A percentile compares a stretch with the other conserved stretches of the same genome.
Evolutionary conservation across 495 filamentous ascomycete genomes (phyloP).

Genomic region (Viridothelium virens): DNA sequence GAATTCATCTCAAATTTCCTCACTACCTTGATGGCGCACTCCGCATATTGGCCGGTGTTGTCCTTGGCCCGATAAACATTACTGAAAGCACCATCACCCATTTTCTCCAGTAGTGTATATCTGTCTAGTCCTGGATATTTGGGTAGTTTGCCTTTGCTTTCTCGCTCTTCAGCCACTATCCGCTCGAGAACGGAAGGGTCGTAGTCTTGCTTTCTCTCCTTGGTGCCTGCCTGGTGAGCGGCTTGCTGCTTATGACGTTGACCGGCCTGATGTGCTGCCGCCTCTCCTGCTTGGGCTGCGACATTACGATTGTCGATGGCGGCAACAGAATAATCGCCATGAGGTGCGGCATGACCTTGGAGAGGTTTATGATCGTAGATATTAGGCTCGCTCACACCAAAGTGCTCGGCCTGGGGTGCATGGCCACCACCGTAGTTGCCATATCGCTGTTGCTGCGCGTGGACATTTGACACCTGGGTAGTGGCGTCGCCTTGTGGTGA

Average conservation of each 20-base stretch:
- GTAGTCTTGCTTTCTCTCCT: slow-evolving; percentile 45
- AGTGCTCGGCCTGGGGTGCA: slow-evolving; percentile 35
- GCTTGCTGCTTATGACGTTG: slow-evolving; percentile 40
- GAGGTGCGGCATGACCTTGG: slow-evolving; percentile 31
- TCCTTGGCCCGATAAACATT: slow-evolving; percentile 92
- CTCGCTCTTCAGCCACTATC: slow-evolving; percentile 85
- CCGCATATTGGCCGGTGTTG: slow-evolving; percentile 54
- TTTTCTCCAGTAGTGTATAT: slow-evolving; percentile 88
- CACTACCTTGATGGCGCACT: slow-evolving; percentile 97
- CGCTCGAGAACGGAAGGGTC: slow-evolving; percentile 65
- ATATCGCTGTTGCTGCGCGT: slow-evolving; percentile 53
- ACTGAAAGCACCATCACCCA: slow-evolving; percentile 98
- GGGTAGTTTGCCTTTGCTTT: slow-evolving; percentile 75
- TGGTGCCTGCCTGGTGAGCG: slow-evolving; percentile 32
- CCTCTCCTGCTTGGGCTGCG: slow-evolving; percentile 56
- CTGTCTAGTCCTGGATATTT: slow-evolving; percentile 86
- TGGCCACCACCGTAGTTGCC: slow-evolving; percentile 41
- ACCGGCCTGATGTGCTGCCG: slow-evolving; percentile 47
- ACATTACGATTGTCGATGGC: slow-evolving; percentile 53
- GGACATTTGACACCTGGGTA: slow-evolving; percentile 57
- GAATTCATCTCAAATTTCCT: slow-evolving; percentile 98
- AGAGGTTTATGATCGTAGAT: slow-evolving; percentile 39
- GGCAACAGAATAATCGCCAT: slow-evolving; percentile 48
- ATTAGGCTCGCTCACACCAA: slow-evolving; percentile 51
- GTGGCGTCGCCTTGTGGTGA: slow-evolving; percentile 56